These are phyloP conservation scores for Grosmannia clavigera DNA, from an alignment of 2,329 filamentous ascomycete species.

Conservation along the genomic window DNA sequence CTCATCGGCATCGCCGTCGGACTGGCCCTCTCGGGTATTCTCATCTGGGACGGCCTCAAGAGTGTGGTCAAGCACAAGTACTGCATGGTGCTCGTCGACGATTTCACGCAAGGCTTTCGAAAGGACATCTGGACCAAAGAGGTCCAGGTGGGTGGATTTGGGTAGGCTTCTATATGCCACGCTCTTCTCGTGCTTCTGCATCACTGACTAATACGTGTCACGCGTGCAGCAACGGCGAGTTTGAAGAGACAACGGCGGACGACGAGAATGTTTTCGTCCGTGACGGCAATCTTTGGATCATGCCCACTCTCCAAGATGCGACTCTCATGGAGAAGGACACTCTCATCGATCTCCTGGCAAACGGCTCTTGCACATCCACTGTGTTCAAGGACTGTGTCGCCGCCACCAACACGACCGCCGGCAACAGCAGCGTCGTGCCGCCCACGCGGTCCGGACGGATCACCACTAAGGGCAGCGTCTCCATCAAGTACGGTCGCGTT, in stretches of 20 bases:
- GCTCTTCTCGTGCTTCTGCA: not conserved
- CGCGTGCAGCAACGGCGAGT: slow-evolving; percentile 55
- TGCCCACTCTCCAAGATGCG: slow-evolving; percentile 63
- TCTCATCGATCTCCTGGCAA: slow-evolving; percentile 52
- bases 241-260: slow-evolving; percentile 59
- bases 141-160: slow-evolving; percentile 61
- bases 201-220: not conserved
- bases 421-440: slow-evolving; percentile 63
- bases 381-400: slow-evolving; percentile 50
- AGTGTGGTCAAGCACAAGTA: slow-evolving; percentile 66
- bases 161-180: slow-evolving; percentile 36
- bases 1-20: slow-evolving; percentile 59
- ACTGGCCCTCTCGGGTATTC: slow-evolving; percentile 52
- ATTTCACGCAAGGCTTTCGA: slow-evolving; percentile 48
- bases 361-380: slow-evolving; percentile 56
- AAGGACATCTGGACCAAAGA: slow-evolving; percentile 59
- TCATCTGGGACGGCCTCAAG: slow-evolving; percentile 63
- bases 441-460: slow-evolving; percentile 69
- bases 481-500: slow-evolving; percentile 69
- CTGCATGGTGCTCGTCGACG: slow-evolving; percentile 54
- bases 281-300: slow-evolving; percentile 58
- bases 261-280: slow-evolving; percentile 66
- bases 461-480: slow-evolving; percentile 57
- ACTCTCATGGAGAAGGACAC: slow-evolving; percentile 52
- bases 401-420: slow-evolving; percentile 56